Percentiles rank a stretch among this genome's conserved stretches.
phyloP scores from a whole-genome alignment of 1,284 basidiomycete genomes.

The Xerocomus minutiporus region DNA sequence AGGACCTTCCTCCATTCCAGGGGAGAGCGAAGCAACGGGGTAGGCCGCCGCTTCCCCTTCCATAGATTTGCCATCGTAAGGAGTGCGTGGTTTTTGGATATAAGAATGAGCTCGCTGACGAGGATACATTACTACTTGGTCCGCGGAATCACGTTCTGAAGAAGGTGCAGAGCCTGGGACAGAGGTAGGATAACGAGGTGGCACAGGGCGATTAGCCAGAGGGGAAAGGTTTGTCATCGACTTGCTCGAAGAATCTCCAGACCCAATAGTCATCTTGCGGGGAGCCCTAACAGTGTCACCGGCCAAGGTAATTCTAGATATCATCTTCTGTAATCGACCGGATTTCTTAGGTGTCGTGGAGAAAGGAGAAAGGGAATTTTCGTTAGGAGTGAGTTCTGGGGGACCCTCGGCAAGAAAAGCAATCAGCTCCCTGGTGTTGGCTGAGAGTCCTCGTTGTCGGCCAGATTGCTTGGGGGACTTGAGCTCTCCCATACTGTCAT shows the following conservation, averaged over 20 bases:
- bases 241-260: slow-evolving; percentile 26
- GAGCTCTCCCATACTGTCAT: slow-evolving; percentile 29
- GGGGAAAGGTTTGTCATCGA: slow-evolving; percentile 43
- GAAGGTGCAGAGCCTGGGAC: slow-evolving; percentile 38
- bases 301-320: slow-evolving; percentile 64
- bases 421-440: slow-evolving; percentile 58
- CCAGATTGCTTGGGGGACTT: slow-evolving; percentile 30
- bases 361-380: slow-evolving; percentile 35
- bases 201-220: slow-evolving; percentile 53
- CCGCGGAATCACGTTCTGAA: slow-evolving; percentile 31
- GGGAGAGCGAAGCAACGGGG: slow-evolving; percentile 5
- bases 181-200: slow-evolving; percentile 41
- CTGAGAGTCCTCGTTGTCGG: slow-evolving; percentile 38
- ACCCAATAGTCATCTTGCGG: slow-evolving; percentile 28
- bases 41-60: slow-evolving; percentile 12
- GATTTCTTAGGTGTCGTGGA: slow-evolving; percentile 48
- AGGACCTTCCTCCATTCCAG: slow-evolving; percentile 4
- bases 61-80: slow-evolving; percentile 16
- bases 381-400: slow-evolving; percentile 28
- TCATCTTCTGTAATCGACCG: slow-evolving; percentile 69
- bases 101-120: slow-evolving; percentile 30
- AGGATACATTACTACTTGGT: slow-evolving; percentile 14
- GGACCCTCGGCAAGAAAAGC: slow-evolving; percentile 35
- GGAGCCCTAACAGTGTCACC: slow-evolving; percentile 32
- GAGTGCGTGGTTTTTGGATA: slow-evolving; percentile 32